phyloP scores from a whole-genome alignment of 805 yeast genomes.

The Naumovozyma dairenensis region DNA sequence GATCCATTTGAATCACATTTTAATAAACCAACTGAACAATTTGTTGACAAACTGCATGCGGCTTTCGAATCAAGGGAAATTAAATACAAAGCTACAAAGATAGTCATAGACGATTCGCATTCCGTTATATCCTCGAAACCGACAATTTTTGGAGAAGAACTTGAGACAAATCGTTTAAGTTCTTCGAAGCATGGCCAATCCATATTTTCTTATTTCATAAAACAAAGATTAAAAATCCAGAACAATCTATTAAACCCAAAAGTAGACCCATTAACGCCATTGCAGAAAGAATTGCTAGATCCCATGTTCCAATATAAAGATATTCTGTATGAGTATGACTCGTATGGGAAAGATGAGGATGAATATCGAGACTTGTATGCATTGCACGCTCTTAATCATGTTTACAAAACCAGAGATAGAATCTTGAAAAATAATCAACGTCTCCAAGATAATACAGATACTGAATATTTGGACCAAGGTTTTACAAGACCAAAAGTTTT shows the following conservation, averaged over 20 bases:
- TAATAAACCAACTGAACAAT: conserved; percentile 34
- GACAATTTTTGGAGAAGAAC: conserved; percentile 11
- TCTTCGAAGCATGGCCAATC: no score
- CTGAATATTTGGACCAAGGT: conserved; percentile 83
- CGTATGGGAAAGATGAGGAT: conserved; percentile 36
- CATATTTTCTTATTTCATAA: conserved; percentile 34
- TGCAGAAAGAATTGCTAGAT: conserved; percentile 47
- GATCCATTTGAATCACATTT: conserved; percentile 81
- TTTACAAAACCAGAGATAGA: conserved; percentile 79
- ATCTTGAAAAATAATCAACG: conserved; percentile 67
- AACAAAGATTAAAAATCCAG: conserved; percentile 32
- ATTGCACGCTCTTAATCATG: conserved; percentile 71
- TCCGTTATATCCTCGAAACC: conserved; percentile 21
- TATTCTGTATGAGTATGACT: conserved; percentile 47
- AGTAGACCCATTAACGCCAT: conserved; percentile 24
- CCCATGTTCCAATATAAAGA: conserved; percentile 70
- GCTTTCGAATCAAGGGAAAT: conserved; percentile 26
- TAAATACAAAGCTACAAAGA: conserved; percentile 18
- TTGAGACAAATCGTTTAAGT: conserved; percentile 4
- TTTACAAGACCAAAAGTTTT: conserved; percentile 87
- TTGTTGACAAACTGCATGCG: conserved; percentile 31
- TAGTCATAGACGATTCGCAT: conserved; percentile 14
- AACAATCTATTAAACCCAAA: conserved; percentile 21
- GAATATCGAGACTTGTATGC: conserved; percentile 54
- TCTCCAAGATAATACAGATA: conserved; percentile 35